These are phyloP conservation scores for Penicillium olsonii DNA, from an alignment of 2,329 filamentous ascomycete genomes.

Conservation along the genomic window DNA sequence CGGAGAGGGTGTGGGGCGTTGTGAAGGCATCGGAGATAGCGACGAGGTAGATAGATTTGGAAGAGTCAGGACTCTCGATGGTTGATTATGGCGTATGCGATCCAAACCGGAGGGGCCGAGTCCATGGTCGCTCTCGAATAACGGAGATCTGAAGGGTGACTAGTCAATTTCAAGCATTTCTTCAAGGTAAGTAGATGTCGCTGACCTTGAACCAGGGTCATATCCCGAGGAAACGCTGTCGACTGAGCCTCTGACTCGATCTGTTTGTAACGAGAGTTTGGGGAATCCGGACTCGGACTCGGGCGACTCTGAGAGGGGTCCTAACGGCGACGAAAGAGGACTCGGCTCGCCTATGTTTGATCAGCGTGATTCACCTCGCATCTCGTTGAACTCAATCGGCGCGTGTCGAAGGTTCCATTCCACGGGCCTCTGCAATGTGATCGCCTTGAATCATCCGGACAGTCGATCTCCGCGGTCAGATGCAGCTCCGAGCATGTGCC, in stretches of 20 bases:
- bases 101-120: constrained; percentile 82
- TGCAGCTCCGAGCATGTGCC: constrained; percentile 12
- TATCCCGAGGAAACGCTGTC: constrained; percentile 69
- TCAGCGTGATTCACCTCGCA: constrained; percentile 18
- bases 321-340: constrained; percentile 42
- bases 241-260: constrained; percentile 72
- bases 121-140: constrained; percentile 88
- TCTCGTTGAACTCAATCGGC: constrained; percentile 13
- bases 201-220: constrained; percentile 74
- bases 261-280: constrained; percentile 53
- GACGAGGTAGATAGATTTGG: constrained; percentile 65
- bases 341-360: constrained; percentile 39
- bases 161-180: constrained; percentile 10
- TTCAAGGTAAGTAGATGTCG: not conserved
- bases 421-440: constrained; percentile 19
- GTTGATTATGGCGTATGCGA: constrained; percentile 86
- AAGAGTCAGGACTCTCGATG: constrained; percentile 64
- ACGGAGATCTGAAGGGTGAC: constrained; percentile 64
- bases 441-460: constrained; percentile 19
- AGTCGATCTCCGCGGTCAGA: constrained; percentile 19
- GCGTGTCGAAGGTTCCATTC: constrained; percentile 12
- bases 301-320: constrained; percentile 38
- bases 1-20: constrained; percentile 71
- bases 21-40: constrained; percentile 59
- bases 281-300: constrained; percentile 41